Evolutionary conservation across 441 rosid species (phyloP), one percentile per base, ranked within the genome.

Genomic region (Geranium incanum): DNA sequence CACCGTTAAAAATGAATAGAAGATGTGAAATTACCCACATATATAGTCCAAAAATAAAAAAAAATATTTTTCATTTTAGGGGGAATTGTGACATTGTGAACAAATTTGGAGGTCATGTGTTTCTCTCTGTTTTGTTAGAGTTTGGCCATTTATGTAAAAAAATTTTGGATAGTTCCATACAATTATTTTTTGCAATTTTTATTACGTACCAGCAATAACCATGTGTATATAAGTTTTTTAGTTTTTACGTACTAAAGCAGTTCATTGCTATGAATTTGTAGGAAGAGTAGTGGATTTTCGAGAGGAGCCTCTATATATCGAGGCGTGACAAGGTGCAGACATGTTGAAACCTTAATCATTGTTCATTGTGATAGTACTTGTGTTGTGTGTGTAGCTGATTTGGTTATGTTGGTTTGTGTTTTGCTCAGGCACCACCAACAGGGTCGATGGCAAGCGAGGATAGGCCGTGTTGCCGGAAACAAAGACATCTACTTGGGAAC

Each of bases 401-500:
- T 50, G 12, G 15, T n/a, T 9, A 12, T 50, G 23, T 48, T 52
- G 33, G 36, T 37, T 28, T 66, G 21, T 1, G 4, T 3, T 72
- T 66, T 72, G 33, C 33, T 28, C 74, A 92, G 97, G 82, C 99
- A 95, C 73, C 97, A 92, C 83, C 99, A 95, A 77, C 99, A 95
- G 66, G 97, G 99, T 70, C 79, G 99, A 67, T 95, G 99, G 97
- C 99, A 84, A 16, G 66, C 23, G n/a, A 55, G 62, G 19, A 55
- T 55, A 12, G 62, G 62, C 62, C 62, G 99, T 78, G 99, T 94
- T 37, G 99, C 99, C 0, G 99, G 99, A 69, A 95, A 95, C 81
- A 95, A 92, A 74, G 99, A 95, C 79, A 96, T 95, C 67, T 95
- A 95, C 71, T 97, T 95, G 1, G 99, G 99, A 77, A 95, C 99